Evolutionary conservation across 345 rosid genomes (phyloP), one percentile per base, ranked within the genome.

Genomic region (Schrenkiella parvula): DNA sequence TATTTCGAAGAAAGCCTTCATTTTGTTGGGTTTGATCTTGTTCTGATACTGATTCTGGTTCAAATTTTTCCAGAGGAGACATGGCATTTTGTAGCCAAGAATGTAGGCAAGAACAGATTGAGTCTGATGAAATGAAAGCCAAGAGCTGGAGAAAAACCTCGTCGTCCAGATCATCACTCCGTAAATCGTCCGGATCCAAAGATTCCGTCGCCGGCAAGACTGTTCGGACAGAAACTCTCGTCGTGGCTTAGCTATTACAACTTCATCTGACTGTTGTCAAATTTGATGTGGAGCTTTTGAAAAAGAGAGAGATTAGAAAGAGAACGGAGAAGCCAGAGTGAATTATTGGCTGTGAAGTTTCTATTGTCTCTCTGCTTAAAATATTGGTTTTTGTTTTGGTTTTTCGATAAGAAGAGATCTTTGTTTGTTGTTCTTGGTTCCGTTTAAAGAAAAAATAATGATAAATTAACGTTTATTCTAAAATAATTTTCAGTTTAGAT

Each of bases 21-120:
- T 14, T 26, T 28, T n/a, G n/a, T n/a, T 6, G 5, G 21, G 19
- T n/a, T 21, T 32, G 22, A 17, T 64, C 4, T 53, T 41, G 12
- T 54, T 18, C 72, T 69, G 37, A 19, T 26, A 18, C 13, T n/a
- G 0, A 12, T 53, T 34, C 13, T 52, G 15, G 25, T 23, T 70
- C 37, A 0, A 19, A 4, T 8, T 8, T n/a, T 19, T 72, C 0
- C 56, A 68, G 79, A 60, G 79, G 79, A 8, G 73, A 75, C 56
- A 68, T 42, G 47, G 79, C 79, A 5, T 75, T 67, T 53, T 84
- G 95, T 69, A 89, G 95, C 84, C 73, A 84, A 52, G 95, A 87
- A 79, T 92, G 96, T 79, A 86, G 98, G 37, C 80, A 88, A 78
- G 91, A 90, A 59, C 98, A 83, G 68, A 90, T 92, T 47, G 95